Evolutionary conservation across 2,329 filamentous ascomycete species (phyloP).

Genomic region (Periconia macrospinosa): DNA sequence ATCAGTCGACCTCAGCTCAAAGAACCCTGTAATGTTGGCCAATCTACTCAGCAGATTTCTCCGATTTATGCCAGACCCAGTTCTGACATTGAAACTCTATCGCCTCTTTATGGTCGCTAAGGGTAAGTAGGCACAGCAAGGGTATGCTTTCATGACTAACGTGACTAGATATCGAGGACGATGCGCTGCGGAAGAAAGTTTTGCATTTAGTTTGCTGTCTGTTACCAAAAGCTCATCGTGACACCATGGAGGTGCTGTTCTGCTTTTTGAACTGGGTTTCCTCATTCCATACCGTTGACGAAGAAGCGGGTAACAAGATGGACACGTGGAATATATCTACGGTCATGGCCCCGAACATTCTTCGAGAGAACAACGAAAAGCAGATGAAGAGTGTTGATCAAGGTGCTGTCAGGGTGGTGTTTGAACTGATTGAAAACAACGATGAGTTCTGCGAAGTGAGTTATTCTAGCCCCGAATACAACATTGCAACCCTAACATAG

Average conservation of each 20-base stretch:
- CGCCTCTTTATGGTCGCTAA: slow-evolving; percentile 86
- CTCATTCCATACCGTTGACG: slow-evolving; percentile 95
- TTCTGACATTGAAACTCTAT: slow-evolving; percentile 94
- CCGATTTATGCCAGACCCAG: slow-evolving; percentile 87
- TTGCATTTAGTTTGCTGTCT: slow-evolving; percentile 91
- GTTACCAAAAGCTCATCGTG: slow-evolving; percentile 86
- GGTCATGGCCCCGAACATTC: slow-evolving; percentile 94
- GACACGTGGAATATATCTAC: slow-evolving; percentile 96
- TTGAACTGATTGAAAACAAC: slow-evolving; percentile 87
- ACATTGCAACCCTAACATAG: slow-evolving; percentile 21
- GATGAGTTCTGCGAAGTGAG: slow-evolving; percentile 96
- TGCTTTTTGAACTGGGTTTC: slow-evolving; percentile 97
- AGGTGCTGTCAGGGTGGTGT: slow-evolving; percentile 88
- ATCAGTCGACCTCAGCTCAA: slow-evolving; percentile 80
- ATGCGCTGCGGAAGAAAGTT: slow-evolving; percentile 78
- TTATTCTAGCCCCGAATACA: slow-evolving; percentile 13
- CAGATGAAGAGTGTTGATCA: slow-evolving; percentile 76
- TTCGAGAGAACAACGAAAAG: slow-evolving; percentile 66
- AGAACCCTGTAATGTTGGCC: slow-evolving; percentile 90
- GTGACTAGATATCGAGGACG: slow-evolving; percentile 69
- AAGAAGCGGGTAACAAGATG: slow-evolving; percentile 98
- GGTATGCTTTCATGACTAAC: slow-evolving; percentile 15
- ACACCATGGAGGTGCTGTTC: slow-evolving; percentile 93
- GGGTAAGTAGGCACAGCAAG: slow-evolving; percentile 52
- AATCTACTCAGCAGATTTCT: slow-evolving; percentile 94